Percentiles rank a stretch among this genome's conserved stretches.
These are phyloP conservation scores for Mediolabrus comicus DNA, from an alignment of 108 stramenopile genomes.

Conservation along the genomic window DNA sequence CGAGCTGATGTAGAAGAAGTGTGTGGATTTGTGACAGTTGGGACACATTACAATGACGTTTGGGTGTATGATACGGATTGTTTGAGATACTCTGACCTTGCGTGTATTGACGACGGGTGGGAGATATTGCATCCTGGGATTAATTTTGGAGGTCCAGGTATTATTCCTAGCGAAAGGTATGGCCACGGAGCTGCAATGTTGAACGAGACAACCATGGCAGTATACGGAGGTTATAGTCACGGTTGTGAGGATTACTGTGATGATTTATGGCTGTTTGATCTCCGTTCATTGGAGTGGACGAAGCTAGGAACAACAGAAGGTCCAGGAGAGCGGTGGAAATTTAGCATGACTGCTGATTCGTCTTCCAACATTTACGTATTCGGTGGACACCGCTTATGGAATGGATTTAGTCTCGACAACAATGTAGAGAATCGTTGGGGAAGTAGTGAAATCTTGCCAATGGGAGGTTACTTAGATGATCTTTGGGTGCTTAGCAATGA, in stretches of 20 bases:
- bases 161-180: conserved; percentile 70
- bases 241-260: conserved; percentile 86
- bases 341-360: conserved; percentile 40
- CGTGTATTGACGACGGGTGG: conserved; percentile 67
- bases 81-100: conserved; percentile 49
- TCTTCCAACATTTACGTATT: conserved; percentile 43
- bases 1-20: conserved; percentile 36
- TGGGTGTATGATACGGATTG: conserved; percentile 82
- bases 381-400: conserved; percentile 89
- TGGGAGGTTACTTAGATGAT: conserved; percentile 81
- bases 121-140: conserved; percentile 61
- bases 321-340: conserved; percentile 72
- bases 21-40: conserved; percentile 56
- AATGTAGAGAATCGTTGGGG: conserved; percentile 61
- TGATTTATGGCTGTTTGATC: conserved; percentile 83
- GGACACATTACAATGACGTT: conserved; percentile 76
- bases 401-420: conserved; percentile 79
- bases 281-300: conserved; percentile 53
- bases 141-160: conserved; percentile 60
- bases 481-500: conserved; percentile 62
- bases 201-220: conserved; percentile 64
- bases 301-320: conserved; percentile 25
- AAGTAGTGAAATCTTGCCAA: conserved; percentile 45
- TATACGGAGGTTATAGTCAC: conserved; percentile 80
- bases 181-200: conserved; percentile 76